Evolutionary conservation across 345 rosid genomes (phyloP).

Genomic region (Boechera divaricarpa): DNA sequence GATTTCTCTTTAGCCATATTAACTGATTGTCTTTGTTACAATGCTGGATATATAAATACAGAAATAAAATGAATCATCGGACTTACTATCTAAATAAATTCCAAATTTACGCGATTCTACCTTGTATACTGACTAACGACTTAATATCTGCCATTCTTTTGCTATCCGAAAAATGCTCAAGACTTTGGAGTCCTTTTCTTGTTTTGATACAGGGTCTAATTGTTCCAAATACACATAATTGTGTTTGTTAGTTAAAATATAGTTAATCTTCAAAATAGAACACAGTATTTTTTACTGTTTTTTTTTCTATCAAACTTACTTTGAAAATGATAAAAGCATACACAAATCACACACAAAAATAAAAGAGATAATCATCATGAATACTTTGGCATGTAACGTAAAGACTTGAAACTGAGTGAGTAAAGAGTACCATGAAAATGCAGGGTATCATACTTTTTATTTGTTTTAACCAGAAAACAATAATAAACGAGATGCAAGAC

Average conservation of each 20-base stretch:
- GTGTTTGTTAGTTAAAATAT: neutral
- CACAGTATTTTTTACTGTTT: too few relatives aligned
- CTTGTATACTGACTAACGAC: constrained; percentile 3
- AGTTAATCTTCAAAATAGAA: too few relatives aligned
- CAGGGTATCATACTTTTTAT: too few relatives aligned
- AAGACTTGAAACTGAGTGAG: too few relatives aligned
- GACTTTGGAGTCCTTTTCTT: neutral
- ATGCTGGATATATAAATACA: neutral
- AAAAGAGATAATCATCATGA: neutral
- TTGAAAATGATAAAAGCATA: neutral
- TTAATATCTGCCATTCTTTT: constrained; percentile 4
- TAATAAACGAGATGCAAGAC: neutral
- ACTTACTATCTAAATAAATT: neutral
- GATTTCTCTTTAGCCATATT: constrained; percentile 26
- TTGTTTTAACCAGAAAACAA: neutral
- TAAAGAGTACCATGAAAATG: too few relatives aligned
- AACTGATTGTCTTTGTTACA: neutral
- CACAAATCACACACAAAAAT: neutral
- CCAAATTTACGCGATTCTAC: neutral
- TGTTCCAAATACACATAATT: neutral
- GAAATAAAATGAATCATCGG: neutral
- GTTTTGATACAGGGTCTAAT: constrained; percentile 5
- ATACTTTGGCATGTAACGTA: too few relatives aligned
- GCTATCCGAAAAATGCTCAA: constrained; percentile 15
- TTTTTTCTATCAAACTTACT: too few relatives aligned